phyloP scores from a whole-genome alignment of 2,329 filamentous ascomycete species.

The Exophiala alcalophila region DNA sequence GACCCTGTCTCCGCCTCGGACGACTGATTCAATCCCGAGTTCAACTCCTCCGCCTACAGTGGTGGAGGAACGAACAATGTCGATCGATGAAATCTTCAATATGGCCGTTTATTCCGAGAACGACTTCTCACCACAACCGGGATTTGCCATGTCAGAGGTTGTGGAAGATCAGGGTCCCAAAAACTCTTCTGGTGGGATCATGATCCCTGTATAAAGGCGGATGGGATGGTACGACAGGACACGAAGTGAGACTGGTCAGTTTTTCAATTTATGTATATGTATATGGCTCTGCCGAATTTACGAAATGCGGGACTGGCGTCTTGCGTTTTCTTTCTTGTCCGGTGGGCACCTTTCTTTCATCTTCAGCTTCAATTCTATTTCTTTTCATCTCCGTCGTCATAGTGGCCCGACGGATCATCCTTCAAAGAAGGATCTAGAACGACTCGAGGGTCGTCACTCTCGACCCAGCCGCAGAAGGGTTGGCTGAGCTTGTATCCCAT shows the following conservation, averaged over 20 bases:
- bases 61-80: not conserved
- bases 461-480: slow-evolving; percentile 26
- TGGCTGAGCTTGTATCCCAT: slow-evolving; percentile 32
- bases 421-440: slow-evolving; percentile 18
- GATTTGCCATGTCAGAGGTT: not conserved
- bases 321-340: too few relatives aligned
- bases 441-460: slow-evolving; percentile 26
- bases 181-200: not conserved
- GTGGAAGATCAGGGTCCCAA: not conserved
- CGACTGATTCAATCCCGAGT: too few relatives aligned
- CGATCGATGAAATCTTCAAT: not conserved
- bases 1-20: too few relatives aligned
- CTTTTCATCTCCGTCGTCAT: slow-evolving; percentile 13
- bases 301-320: too few relatives aligned
- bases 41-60: too few relatives aligned
- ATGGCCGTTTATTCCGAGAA: not conserved
- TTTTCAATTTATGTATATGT: too few relatives aligned
- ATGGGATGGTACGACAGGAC: too few relatives aligned
- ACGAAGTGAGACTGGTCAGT: too few relatives aligned
- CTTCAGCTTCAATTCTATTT: not conserved
- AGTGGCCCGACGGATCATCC: slow-evolving; percentile 19
- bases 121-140: not conserved
- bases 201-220: not conserved
- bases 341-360: too few relatives aligned
- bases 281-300: too few relatives aligned